Percentiles rank a stretch among this genome's conserved stretches.
Conservation (phyloP, 2,329 filamentous ascomycete species). For the Fusarium coffeatum region DNA sequence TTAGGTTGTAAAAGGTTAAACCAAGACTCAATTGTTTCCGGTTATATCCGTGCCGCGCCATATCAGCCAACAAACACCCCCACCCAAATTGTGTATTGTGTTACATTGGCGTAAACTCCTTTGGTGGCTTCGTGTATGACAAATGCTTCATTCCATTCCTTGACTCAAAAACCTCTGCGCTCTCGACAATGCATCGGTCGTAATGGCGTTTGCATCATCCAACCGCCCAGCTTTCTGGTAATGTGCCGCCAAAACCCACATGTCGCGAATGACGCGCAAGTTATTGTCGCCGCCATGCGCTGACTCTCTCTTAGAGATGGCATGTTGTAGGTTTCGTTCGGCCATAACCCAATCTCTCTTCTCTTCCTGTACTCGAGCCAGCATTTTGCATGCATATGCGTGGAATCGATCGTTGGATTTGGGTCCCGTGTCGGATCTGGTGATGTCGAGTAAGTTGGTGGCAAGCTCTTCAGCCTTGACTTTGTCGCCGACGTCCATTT, state of each 20-base stretch:
- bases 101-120: slow-evolving; percentile 8
- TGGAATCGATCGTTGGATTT: slow-evolving; percentile 52
- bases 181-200: slow-evolving; percentile 50
- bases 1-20: not conserved
- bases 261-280: slow-evolving; percentile 53
- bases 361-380: slow-evolving; percentile 51
- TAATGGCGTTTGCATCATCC: slow-evolving; percentile 46
- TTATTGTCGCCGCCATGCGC: slow-evolving; percentile 52
- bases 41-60: not conserved
- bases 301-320: slow-evolving; percentile 51
- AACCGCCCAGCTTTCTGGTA: slow-evolving; percentile 48
- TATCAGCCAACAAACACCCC: slow-evolving; percentile 16
- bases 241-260: slow-evolving; percentile 54
- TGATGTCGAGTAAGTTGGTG: slow-evolving; percentile 45
- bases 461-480: slow-evolving; percentile 50
- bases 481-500: slow-evolving; percentile 53
- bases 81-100: slow-evolving; percentile 3
- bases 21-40: slow-evolving; percentile 1
- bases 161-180: slow-evolving; percentile 49
- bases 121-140: slow-evolving; percentile 1
- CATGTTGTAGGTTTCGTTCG: slow-evolving; percentile 50
- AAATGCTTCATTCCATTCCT: slow-evolving; percentile 27
- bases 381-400: slow-evolving; percentile 54
- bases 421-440: slow-evolving; percentile 36
- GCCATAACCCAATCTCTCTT: slow-evolving; percentile 49